These are phyloP conservation scores for Mrakia blollopis DNA, from an alignment of 768 basidiomycete species.

Conservation along the genomic window DNA sequence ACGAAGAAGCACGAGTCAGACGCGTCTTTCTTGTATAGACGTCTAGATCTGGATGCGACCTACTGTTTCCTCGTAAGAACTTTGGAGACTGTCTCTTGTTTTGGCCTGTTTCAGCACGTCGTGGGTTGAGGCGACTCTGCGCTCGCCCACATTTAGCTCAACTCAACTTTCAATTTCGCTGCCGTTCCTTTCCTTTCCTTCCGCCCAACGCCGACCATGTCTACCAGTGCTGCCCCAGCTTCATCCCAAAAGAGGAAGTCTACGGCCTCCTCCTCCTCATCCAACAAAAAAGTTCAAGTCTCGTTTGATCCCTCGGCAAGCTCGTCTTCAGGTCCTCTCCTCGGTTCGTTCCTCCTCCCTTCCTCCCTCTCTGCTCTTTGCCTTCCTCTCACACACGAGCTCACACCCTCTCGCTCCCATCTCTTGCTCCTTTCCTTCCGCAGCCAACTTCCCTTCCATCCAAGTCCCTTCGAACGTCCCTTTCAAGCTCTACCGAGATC, in stretches of 20 bases:
- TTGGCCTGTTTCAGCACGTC: background rate
- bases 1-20: too few relatives aligned
- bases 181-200: background rate
- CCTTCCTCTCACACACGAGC: background rate
- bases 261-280: background rate
- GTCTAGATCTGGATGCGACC: too few relatives aligned
- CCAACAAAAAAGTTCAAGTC: constrained; percentile 19
- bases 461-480: constrained; percentile 56
- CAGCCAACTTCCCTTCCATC: constrained; percentile 64
- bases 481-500: constrained; percentile 56
- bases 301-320: constrained; percentile 36
- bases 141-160: background rate
- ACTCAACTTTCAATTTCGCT: background rate
- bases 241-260: constrained; percentile 19
- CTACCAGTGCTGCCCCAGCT: background rate
- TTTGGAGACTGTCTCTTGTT: background rate
- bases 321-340: constrained; percentile 53
- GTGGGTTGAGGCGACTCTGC: background rate
- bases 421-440: background rate
- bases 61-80: background rate
- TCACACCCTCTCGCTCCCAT: background rate
- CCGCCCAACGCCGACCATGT: constrained; percentile 5
- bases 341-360: constrained; percentile 48
- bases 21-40: too few relatives aligned
- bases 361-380: background rate